Base-by-base conservation (phyloP, 2,329 filamentous ascomycete species). In the Pseudogymnoascus sp. region DNA sequence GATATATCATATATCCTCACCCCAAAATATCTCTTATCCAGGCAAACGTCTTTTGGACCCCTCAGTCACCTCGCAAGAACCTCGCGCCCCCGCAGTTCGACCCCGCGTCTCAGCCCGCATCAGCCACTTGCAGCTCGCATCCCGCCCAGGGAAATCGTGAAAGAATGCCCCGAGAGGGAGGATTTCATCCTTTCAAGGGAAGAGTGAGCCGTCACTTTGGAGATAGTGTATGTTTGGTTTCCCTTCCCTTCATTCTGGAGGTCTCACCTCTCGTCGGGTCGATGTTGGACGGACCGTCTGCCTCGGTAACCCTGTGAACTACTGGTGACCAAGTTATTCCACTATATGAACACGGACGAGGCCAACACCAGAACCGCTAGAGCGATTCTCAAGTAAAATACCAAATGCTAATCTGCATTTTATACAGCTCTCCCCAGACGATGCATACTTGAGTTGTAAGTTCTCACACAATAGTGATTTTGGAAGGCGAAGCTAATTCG, bases 361-460 rank as follows among this genome's bases (percentile, higher is more conserved):
- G 16, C 50, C 29, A 33, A 56, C 10, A 35, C n/a, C 10, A 16
- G 24, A 8, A 31, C 24, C 26, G 4, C 24, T 10, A 29, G 24
- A 53, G 16, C 3, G 16, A 42, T 21, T 21, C 16, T 21, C 40
- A 3, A 14, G 42, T 8, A 47, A 47, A 26, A 47, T n/a, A 19
- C 29, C 10, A 33, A 33, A 56, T 4, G 16, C 50, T 56, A 56
- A 56, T 56, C 14, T 19, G 11, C 16, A 3, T 21, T 33, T 33
- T 35, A 7, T 35, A 37, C 65, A 81, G 79, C 70, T 85, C 67
- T 77, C 78, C 62, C 86, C 86, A 13, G 86, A 89, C 67, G 86
- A 88, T 76, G 82, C 85, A 37, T 89, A 88, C 75, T 76, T 90
- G 66, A 87, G 83, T 72, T 90, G 87, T 88, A 74, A 83, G 85